phyloP scores from a whole-genome alignment of 2,329 filamentous ascomycete genomes.

The Calonectria fujianensis region DNA sequence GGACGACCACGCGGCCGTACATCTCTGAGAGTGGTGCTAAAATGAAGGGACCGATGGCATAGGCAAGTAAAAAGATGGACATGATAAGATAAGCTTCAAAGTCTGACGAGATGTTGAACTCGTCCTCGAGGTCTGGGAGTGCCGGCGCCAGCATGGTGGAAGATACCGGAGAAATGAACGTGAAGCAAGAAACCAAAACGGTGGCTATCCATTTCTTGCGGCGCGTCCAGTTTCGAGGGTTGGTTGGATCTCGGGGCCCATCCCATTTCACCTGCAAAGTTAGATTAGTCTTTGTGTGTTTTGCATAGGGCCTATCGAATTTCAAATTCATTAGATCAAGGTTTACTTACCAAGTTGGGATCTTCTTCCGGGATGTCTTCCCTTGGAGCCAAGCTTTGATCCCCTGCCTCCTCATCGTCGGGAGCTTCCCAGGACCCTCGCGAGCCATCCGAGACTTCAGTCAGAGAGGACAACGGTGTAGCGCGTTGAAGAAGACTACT shows the following conservation, averaged over 20 bases:
- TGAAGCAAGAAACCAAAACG: slow-evolving; percentile 63
- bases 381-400: background rate
- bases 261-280: slow-evolving; percentile 64
- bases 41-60: slow-evolving; percentile 71
- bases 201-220: slow-evolving; percentile 60
- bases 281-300: background rate
- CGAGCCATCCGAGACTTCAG: background rate
- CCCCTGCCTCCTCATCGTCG: slow-evolving; percentile 4
- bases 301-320: background rate
- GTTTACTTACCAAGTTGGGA: slow-evolving; percentile 5
- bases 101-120: slow-evolving; percentile 65
- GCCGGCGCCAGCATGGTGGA: slow-evolving; percentile 72
- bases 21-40: slow-evolving; percentile 72
- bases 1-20: slow-evolving; percentile 67
- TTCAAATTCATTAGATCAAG: background rate
- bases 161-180: slow-evolving; percentile 74
- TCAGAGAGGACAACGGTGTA: background rate
- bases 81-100: slow-evolving; percentile 71
- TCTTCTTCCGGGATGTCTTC: background rate
- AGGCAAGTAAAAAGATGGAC: slow-evolving; percentile 76
- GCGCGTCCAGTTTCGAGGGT: slow-evolving; percentile 68
- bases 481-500: background rate
- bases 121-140: slow-evolving; percentile 64
- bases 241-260: slow-evolving; percentile 63
- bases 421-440: background rate